Evolutionary conservation across 139 green algal species (phyloP).

Genomic region (Marvania coccoides): DNA sequence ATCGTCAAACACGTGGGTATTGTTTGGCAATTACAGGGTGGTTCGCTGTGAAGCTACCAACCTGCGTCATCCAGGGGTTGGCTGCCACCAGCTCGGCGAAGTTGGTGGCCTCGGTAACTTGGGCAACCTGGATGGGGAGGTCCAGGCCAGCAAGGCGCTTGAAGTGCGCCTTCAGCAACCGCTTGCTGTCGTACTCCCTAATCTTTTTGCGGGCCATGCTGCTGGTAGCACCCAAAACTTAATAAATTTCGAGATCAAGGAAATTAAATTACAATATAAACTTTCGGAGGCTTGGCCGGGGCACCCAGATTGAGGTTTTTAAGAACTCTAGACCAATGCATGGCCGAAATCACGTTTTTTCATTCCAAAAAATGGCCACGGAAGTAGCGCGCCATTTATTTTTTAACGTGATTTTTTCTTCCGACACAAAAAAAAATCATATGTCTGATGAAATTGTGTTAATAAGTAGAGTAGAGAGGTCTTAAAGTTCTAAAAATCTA

Average conservation of each 20-base stretch:
- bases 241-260: neutral
- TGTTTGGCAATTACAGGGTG: too few species aligned
- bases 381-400: too few species aligned
- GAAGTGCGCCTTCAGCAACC: slow-evolving; percentile 68
- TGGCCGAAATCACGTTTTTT: too few species aligned
- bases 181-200: slow-evolving; percentile 76
- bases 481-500: too few species aligned
- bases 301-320: too few species aligned
- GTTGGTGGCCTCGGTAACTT: slow-evolving; percentile 52
- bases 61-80: slow-evolving; percentile 57
- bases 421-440: too few species aligned
- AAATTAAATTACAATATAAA: slow-evolving; percentile 2
- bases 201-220: slow-evolving; percentile 72
- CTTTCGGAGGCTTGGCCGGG: too few species aligned
- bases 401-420: too few species aligned
- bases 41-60: neutral
- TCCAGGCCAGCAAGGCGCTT: slow-evolving; percentile 58
- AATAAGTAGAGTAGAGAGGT: too few species aligned
- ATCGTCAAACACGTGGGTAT: neutral
- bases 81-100: slow-evolving; percentile 49
- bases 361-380: too few species aligned
- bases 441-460: too few species aligned
- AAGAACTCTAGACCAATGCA: too few species aligned
- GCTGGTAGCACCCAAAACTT: neutral
- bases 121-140: slow-evolving; percentile 54